Base-by-base conservation (phyloP, 345 rosid genomes). In the Alliaria petiolata region DNA sequence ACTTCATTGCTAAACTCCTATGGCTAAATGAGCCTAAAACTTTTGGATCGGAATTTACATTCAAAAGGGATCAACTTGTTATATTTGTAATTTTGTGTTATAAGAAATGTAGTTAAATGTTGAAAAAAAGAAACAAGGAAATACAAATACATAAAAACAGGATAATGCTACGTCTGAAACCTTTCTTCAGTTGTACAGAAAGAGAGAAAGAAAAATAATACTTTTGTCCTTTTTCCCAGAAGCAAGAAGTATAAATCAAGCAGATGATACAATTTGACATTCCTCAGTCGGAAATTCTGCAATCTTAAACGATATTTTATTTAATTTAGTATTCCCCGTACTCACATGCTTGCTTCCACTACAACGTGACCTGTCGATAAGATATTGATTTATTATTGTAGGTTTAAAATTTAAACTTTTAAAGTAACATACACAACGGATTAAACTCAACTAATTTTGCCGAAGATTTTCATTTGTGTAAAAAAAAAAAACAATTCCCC, bases 301-400 rank as follows among this genome's bases (percentile, higher is more conserved):
- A 49, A 38, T 70, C 75, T 49, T 39, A 50, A 58, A 70, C 49
- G 57, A 25, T 22, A 17, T 33, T 44, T 30, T 43, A 57, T 57
- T 15, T 20, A 6, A 34, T 47, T 22, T 35, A 35, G 44, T 19
- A 26, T 69, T 69, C 1, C 5, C 1, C 5, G n/a, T 36, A 28
- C 74, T 49, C 61, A 60, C 52, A 50, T 58, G 19, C 62, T 17
- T 69, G 74, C 60, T 60, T 60, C 51, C 67, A 58, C 19, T 69
- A 35, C 57, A 69, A 20, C 34, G 26, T 44, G 42, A 25, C 55
- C 11, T 46, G 66, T 36, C 38, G 57, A 46, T 35, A 6, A 12
- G 47, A 13, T 47, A 36, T 45, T 14, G 26, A 15, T 69, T 12
- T 34, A 45, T 30, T 30, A 68, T 44, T 58, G 6, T 40, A 56